Percentiles rank a stretch among this genome's conserved stretches.
phyloP scores from a whole-genome alignment of 1,284 basidiomycete species.

The Puccinia coronata region DNA sequence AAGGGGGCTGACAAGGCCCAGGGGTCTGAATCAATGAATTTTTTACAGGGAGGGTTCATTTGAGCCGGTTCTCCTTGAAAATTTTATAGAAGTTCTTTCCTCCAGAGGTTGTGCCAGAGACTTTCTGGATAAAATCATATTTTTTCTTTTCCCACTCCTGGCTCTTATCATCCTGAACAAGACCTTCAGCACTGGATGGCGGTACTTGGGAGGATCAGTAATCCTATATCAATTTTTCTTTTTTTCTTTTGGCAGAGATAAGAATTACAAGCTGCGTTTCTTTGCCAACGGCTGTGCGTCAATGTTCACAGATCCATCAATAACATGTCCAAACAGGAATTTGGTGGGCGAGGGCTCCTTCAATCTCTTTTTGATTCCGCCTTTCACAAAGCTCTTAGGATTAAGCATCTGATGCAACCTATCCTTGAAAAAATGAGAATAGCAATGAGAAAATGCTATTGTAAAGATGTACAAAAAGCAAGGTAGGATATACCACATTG shows the following conservation, averaged over 20 bases:
- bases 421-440: neutral
- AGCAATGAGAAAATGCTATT: neutral
- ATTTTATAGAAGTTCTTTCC: neutral
- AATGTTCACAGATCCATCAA: neutral
- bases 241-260: neutral
- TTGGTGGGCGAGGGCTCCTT: slow-evolving; percentile 28
- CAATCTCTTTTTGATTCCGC: slow-evolving; percentile 46
- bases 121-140: neutral
- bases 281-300: neutral
- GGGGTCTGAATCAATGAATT: no score
- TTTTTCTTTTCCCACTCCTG: neutral
- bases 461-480: neutral
- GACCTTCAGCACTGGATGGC: neutral
- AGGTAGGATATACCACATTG: slow-evolving; percentile 26
- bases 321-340: slow-evolving; percentile 41
- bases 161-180: neutral
- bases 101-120: neutral
- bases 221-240: neutral
- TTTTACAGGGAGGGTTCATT: no score
- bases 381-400: slow-evolving; percentile 58
- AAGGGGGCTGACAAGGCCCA: no score
- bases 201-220: no score
- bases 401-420: slow-evolving; percentile 58
- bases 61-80: neutral
- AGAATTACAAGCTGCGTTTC: slow-evolving; percentile 42